phyloP scores from a whole-genome alignment of 1,139 yeast genomes.

The Protomyces inundatus region DNA sequence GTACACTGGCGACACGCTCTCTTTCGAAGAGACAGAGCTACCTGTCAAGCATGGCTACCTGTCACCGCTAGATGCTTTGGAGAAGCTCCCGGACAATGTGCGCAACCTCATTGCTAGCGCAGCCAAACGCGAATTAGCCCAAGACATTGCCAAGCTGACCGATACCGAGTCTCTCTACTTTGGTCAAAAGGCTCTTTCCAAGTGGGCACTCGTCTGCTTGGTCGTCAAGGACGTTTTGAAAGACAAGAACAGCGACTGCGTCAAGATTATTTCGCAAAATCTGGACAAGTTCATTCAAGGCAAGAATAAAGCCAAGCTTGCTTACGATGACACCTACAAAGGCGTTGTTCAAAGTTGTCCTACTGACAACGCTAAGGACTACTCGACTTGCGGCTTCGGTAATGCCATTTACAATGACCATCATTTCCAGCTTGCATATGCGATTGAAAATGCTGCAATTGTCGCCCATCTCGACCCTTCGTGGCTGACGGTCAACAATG shows the following conservation, averaged over 20 bases:
- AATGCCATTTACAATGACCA: constrained; percentile 69
- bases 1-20: constrained; percentile 49
- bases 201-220: constrained; percentile 64
- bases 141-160: constrained; percentile 52
- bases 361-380: constrained; percentile 33
- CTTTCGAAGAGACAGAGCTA: constrained; percentile 53
- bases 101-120: constrained; percentile 42
- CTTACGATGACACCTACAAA: constrained; percentile 61
- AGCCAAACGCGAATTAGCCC: constrained; percentile 50
- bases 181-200: constrained; percentile 66
- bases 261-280: constrained; percentile 51
- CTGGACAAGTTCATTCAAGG: constrained; percentile 49
- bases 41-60: constrained; percentile 46
- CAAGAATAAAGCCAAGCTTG: constrained; percentile 53
- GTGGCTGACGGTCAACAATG: constrained; percentile 53
- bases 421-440: constrained; percentile 77
- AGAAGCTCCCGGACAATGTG: constrained; percentile 50
- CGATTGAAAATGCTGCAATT: constrained; percentile 71
- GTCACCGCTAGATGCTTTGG: constrained; percentile 37
- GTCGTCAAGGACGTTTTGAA: constrained; percentile 57
- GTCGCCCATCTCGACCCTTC: constrained; percentile 60
- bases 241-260: constrained; percentile 45
- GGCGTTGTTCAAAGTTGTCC: constrained; percentile 61
- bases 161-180: constrained; percentile 52
- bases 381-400: constrained; percentile 53